A percentile compares a stretch with the other conserved stretches of the same genome.
phyloP scores from a whole-genome alignment of 2,329 filamentous ascomycete species.

The Blumeria hordei region DNA sequence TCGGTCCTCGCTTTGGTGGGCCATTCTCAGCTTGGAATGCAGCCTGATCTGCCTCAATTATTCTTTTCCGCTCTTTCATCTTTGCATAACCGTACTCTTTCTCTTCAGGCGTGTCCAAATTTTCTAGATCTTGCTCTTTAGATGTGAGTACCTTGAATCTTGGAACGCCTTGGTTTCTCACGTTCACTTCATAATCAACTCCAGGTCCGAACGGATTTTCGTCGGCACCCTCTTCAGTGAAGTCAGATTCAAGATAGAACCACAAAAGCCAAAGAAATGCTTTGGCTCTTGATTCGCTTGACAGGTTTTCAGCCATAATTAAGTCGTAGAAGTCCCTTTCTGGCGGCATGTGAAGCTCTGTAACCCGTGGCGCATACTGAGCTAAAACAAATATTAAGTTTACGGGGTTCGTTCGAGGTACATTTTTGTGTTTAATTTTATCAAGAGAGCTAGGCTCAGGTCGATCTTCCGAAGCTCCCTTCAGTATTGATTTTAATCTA shows the following conservation, averaged over 20 bases:
- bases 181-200: constrained; percentile 37
- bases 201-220: constrained; percentile 73
- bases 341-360: constrained; percentile 71
- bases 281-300: constrained; percentile 57
- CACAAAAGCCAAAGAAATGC: constrained; percentile 97
- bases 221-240: constrained; percentile 63
- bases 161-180: constrained; percentile 47
- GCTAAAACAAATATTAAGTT: constrained; percentile 92
- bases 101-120: constrained; percentile 49
- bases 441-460: constrained; percentile 65
- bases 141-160: constrained; percentile 37
- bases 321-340: constrained; percentile 86
- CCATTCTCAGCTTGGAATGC: constrained; percentile 17
- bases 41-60: constrained; percentile 49
- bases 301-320: constrained; percentile 70
- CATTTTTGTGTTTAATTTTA: constrained; percentile 45
- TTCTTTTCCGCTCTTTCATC: constrained; percentile 48
- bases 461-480: constrained; percentile 81
- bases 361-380: constrained; percentile 71
- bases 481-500: constrained; percentile 85
- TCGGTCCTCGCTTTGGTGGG: constrained; percentile 29
- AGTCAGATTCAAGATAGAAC: constrained; percentile 96
- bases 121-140: constrained; percentile 43
- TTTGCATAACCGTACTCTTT: constrained; percentile 47
- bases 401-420: constrained; percentile 82